Percentiles rank a stretch among this genome's conserved stretches.
phyloP scores from a whole-genome alignment of 352 stramenopile genomes.

The Pythium folliculosum region DNA sequence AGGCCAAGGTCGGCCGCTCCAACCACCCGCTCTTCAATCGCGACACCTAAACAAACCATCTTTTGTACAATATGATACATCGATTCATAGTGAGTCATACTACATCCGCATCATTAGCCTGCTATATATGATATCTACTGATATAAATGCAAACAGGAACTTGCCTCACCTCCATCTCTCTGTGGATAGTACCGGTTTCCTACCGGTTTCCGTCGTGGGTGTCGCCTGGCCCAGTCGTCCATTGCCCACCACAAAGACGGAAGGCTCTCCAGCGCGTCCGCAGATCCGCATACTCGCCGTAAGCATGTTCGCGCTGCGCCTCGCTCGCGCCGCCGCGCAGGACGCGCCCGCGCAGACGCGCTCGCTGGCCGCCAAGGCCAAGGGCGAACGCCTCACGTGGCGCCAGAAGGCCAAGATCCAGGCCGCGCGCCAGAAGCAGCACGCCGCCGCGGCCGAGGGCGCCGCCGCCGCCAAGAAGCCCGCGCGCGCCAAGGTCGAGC shows the following conservation, averaged over 20 bases:
- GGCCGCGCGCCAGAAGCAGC: constrained; percentile 26
- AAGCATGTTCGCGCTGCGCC: constrained; percentile 51
- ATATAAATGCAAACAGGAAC: no score
- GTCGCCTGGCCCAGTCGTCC: constrained; percentile 17
- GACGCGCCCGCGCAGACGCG: constrained; percentile 36
- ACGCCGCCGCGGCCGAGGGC: background rate
- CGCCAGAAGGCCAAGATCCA: constrained; percentile 67
- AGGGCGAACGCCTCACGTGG: constrained; percentile 57
- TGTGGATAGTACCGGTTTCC: background rate
- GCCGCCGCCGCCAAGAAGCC: constrained; percentile 28
- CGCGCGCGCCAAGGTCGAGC: constrained; percentile 46
- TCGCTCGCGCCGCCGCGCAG: constrained; percentile 28
- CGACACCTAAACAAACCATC: constrained; percentile 33
- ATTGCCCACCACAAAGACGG: constrained; percentile 16
- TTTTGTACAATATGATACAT: background rate
- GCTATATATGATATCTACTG: background rate
- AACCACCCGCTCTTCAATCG: constrained; percentile 85
- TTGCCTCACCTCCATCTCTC: background rate
- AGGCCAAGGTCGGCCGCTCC: constrained; percentile 53
- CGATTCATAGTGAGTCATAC: background rate
- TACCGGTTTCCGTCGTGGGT: background rate
- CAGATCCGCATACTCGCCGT: background rate
- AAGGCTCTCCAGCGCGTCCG: background rate
- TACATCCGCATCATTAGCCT: no score
- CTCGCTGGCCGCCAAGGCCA: constrained; percentile 49